phyloP scores from a whole-genome alignment of 2,329 filamentous ascomycete genomes.

The Passalora sequoiae region DNA sequence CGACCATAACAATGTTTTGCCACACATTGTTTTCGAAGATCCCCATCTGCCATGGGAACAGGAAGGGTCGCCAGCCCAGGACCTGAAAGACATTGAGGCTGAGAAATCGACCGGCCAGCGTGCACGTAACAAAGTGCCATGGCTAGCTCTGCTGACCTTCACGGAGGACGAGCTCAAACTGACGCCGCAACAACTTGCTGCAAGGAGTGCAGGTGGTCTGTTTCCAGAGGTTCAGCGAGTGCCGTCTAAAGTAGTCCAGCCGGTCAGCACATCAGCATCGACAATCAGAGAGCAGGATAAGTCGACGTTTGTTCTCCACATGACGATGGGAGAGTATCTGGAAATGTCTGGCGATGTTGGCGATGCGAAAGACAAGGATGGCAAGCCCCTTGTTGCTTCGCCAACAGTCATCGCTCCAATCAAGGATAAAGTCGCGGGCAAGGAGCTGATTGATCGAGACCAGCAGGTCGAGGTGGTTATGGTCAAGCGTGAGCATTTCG shows the following conservation, averaged over 20 bases:
- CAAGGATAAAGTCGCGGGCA: not conserved
- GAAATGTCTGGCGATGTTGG: too few species aligned
- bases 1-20: conserved; percentile 10
- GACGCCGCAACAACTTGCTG: not conserved
- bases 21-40: conserved; percentile 10
- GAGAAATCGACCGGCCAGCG: not conserved
- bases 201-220: not conserved
- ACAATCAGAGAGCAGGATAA: not conserved
- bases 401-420: not conserved
- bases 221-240: too few species aligned
- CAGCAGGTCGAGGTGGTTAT: not conserved
- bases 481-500: not conserved
- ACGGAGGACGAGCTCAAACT: conserved; percentile 1
- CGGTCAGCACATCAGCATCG: not conserved
- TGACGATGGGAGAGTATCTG: conserved; percentile 4
- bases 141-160: conserved; percentile 1
- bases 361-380: too few species aligned
- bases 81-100: too few species aligned
- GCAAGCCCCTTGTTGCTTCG: not conserved
- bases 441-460: not conserved
- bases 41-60: conserved; percentile 9
- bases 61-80: too few species aligned
- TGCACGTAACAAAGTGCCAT: not conserved
- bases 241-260: too few species aligned
- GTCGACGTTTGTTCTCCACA: not conserved